Evolutionary conservation across 345 rosid genomes (phyloP), one percentile per base, ranked within the genome.

Genomic region (Salix caprea): DNA sequence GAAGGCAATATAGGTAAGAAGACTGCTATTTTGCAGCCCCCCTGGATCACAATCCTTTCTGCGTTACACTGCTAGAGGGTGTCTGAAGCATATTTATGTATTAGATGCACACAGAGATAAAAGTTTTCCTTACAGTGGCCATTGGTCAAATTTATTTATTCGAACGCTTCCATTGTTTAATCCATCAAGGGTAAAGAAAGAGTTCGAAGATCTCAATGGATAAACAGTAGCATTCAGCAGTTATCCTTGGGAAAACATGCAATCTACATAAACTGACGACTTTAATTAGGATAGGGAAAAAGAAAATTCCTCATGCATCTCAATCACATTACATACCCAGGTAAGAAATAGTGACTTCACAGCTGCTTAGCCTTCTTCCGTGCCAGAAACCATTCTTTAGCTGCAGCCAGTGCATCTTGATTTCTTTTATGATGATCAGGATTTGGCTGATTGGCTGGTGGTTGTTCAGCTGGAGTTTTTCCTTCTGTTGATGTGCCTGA

Each of bases 361-460:
- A 83, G 88, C 36, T 74, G 68, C 80, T 93, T 93, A 9, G 91
- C 85, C 77, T 72, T 93, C 89, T 96, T 92, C 70, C 98, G 82
- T 2, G 91, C 94, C 83, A 93, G 69, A 69, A 89, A 89, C 12
- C 97, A 91, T 77, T 88, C 96, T 84, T 78, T 92, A 36, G 97
- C 98, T 30, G 97, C 93, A 42, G 91, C 89, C 54, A 92, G 42
- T 7, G 91, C 91, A 78, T 87, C 94, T 73, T 88, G 88, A 62
- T 83, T 76, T 81, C 85, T 90, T 87, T 89, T 96, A 56, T 87
- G 93, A 68, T 89, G 93, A 48, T 85, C 86, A 12, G 26, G 68
- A 76, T 83, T 87, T 7, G 82, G 89, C 52, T 82, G 81, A 58
- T 85, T 79, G 65, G 71, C 77, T 9, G 81, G 24, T 73, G 86